Evolutionary conservation across 129 eudicot species (phyloP).

Genomic region (sunflower (Helianthus annuus)): HanXRQr2.0-SUNRISE NC_035440.2:85104855-85105354

Average conservation of each 20-base stretch:
- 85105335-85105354: conserved; percentile 38
- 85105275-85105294: conserved; percentile 32
- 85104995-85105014: too few species aligned
- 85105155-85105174: background rate
- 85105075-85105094: background rate
- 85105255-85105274: conserved; percentile 39
- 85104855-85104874: too few species aligned
- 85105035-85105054: background rate
- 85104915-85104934: background rate
- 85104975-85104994: too few species aligned
- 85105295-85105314: conserved; percentile 22
- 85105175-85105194: conserved; percentile 10
- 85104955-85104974: too few species aligned
- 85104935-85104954: too few species aligned
- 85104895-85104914: background rate
- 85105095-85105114: background rate
- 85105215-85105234: background rate
- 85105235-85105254: conserved; percentile 16
- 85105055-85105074: background rate
- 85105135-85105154: background rate
- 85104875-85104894: too few species aligned
- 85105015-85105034: too few species aligned
- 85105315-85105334: conserved; percentile 23
- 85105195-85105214: conserved; percentile 14
- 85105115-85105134: background rate